These are phyloP conservation scores for Calocera cornea DNA, from an alignment of 768 basidiomycete species.

Conservation along the genomic window DNA sequence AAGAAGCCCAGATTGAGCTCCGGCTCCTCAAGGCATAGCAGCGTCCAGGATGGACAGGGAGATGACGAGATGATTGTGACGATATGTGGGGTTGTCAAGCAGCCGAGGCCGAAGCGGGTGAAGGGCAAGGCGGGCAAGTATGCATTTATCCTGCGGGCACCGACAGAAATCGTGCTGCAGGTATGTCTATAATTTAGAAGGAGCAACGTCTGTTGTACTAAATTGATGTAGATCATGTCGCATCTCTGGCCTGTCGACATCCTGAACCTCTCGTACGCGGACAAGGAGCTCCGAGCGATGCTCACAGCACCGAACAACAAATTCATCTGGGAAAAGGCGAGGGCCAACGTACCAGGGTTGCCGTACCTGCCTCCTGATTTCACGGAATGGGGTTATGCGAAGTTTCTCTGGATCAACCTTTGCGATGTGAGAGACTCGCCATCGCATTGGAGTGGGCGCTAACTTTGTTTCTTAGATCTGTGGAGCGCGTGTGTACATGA, in stretches of 20 bases:
- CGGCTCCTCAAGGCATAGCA: too few species aligned
- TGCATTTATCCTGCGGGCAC: background rate
- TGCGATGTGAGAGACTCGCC: background rate
- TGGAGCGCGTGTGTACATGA: too few species aligned
- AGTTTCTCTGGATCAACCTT: background rate
- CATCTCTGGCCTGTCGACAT: background rate
- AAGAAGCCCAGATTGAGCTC: too few species aligned
- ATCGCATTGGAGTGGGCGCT: background rate
- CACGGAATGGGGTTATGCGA: background rate
- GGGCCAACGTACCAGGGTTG: background rate
- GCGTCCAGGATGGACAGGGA: background rate
- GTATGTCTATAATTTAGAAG: background rate
- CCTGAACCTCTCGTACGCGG: background rate
- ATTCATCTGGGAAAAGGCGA: background rate
- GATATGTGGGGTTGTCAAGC: background rate
- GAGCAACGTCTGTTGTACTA: background rate
- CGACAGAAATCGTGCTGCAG: background rate
- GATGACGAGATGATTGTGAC: background rate
- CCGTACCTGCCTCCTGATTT: background rate
- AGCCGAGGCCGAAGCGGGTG: background rate
- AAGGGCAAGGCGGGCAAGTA: background rate
- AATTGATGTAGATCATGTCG: background rate
- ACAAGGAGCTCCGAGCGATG: background rate
- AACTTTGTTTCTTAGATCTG: too few species aligned
- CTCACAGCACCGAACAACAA: background rate